Conservation (phyloP, 345 rosid genomes). For the Microthlaspi erraticum region DNA sequence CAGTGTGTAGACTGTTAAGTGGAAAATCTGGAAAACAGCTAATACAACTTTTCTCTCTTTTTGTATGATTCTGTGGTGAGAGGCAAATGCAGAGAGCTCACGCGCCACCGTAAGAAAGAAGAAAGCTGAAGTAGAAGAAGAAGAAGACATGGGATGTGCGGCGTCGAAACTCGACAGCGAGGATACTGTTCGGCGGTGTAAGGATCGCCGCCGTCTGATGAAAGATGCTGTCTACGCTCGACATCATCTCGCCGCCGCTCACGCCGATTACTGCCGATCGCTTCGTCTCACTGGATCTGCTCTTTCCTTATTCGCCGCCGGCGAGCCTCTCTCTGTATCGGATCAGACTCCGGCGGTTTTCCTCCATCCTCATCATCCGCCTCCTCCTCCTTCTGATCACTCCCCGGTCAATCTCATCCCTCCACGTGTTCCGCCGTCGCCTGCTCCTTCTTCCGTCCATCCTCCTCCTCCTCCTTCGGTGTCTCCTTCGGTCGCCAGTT, state of each 20-base stretch:
- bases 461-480: slow-evolving; percentile 50
- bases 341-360: slow-evolving; percentile 83
- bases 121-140: neutral
- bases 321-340: slow-evolving; percentile 80
- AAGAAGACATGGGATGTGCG: slow-evolving; percentile 73
- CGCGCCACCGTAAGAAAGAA: slow-evolving; percentile 36
- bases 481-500: slow-evolving; percentile 53
- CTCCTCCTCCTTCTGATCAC: slow-evolving; percentile 32
- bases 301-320: slow-evolving; percentile 76
- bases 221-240: slow-evolving; percentile 86
- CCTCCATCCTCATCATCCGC: slow-evolving; percentile 55
- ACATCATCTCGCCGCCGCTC: slow-evolving; percentile 85
- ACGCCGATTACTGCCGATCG: slow-evolving; percentile 88
- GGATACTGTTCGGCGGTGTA: slow-evolving; percentile 88
- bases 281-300: slow-evolving; percentile 89
- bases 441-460: slow-evolving; percentile 47
- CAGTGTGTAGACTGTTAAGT: slow-evolving; percentile 25
- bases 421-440: slow-evolving; percentile 53
- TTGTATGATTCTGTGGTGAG: slow-evolving; percentile 24
- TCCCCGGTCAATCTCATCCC: slow-evolving; percentile 29
- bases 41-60: neutral
- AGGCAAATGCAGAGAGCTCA: slow-evolving; percentile 31
- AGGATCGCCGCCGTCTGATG: slow-evolving; percentile 92
- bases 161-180: slow-evolving; percentile 93
- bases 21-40: slow-evolving; percentile 31